Percentiles rank a stretch among this genome's conserved stretches.
Conservation (phyloP, 1,139 yeast species). For the Hyphopichia burtonii region DNA sequence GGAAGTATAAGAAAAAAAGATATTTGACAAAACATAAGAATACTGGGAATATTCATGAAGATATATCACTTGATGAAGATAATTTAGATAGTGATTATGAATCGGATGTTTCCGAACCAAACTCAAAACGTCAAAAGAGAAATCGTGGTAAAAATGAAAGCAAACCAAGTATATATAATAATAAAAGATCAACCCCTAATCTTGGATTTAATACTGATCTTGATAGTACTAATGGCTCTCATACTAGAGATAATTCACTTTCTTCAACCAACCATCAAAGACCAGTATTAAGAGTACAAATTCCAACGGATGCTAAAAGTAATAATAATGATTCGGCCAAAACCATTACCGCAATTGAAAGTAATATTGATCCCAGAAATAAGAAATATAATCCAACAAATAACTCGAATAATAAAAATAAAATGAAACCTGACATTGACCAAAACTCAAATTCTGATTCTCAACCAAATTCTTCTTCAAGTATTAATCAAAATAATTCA, state of each 20-base stretch:
- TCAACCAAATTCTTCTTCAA: neutral
- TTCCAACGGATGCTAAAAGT: slow-evolving; percentile 41
- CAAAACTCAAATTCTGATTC: neutral
- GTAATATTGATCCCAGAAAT: slow-evolving; percentile 7
- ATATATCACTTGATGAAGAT: slow-evolving; percentile 18
- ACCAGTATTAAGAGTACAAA: slow-evolving; percentile 52
- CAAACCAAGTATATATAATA: slow-evolving; percentile 1
- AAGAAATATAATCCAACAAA: neutral
- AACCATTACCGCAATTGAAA: slow-evolving; percentile 43
- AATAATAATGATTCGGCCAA: slow-evolving; percentile 25
- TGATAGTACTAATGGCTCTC: slow-evolving; percentile 1
- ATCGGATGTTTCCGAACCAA: slow-evolving; percentile 28
- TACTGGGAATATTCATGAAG: slow-evolving; percentile 14
- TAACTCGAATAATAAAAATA: neutral
- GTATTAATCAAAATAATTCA: neutral
- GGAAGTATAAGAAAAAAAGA: slow-evolving; percentile 39
- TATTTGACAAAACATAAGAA: slow-evolving; percentile 15
- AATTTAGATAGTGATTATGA: slow-evolving; percentile 28
- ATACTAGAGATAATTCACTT: slow-evolving; percentile 4
- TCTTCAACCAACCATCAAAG: slow-evolving; percentile 20
- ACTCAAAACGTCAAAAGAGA: slow-evolving; percentile 25
- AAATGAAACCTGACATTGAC: neutral
- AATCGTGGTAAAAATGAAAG: slow-evolving; percentile 3
- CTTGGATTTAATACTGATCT: slow-evolving; percentile 3
- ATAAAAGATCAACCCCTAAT: slow-evolving; percentile 7